Percentiles rank a stretch among this genome's conserved stretches.
Evolutionary conservation across 1,139 yeast genomes (phyloP).

Genomic region (Taiozyma sp.): DNA sequence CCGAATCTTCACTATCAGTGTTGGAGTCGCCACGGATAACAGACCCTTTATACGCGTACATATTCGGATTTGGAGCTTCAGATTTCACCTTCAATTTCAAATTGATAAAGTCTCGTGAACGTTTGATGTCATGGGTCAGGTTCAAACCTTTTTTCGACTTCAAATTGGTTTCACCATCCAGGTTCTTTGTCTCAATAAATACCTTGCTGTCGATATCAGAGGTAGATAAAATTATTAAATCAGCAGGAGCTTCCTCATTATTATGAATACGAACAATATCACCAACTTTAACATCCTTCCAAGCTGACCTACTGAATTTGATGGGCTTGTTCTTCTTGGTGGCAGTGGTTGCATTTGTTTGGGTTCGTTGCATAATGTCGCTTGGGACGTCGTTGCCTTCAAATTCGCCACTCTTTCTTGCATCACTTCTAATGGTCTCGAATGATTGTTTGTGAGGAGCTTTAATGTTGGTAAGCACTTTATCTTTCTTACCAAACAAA

Average conservation of each 20-base stretch:
- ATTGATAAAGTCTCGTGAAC: slow-evolving; percentile 67
- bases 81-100: slow-evolving; percentile 83
- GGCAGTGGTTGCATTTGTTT: slow-evolving; percentile 11
- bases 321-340: slow-evolving; percentile 28
- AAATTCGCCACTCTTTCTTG: slow-evolving; percentile 15
- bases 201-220: slow-evolving; percentile 90
- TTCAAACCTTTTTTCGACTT: slow-evolving; percentile 74
- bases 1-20: slow-evolving; percentile 34
- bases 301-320: slow-evolving; percentile 60
- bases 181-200: slow-evolving; percentile 88
- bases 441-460: slow-evolving; percentile 18
- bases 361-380: slow-evolving; percentile 4
- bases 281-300: slow-evolving; percentile 92
- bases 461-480: slow-evolving; percentile 20
- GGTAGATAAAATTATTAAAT: slow-evolving; percentile 70
- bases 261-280: slow-evolving; percentile 80
- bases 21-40: slow-evolving; percentile 20
- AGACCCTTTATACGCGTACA: slow-evolving; percentile 80
- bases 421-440: slow-evolving; percentile 11
- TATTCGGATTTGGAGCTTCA: slow-evolving; percentile 82
- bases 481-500: slow-evolving; percentile 14
- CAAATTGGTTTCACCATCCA: slow-evolving; percentile 95
- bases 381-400: slow-evolving; percentile 12
- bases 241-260: slow-evolving; percentile 94
- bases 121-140: slow-evolving; percentile 62